phyloP scores from a whole-genome alignment of 78 protist genomes.

The Dictyostelium purpureum region DNA sequence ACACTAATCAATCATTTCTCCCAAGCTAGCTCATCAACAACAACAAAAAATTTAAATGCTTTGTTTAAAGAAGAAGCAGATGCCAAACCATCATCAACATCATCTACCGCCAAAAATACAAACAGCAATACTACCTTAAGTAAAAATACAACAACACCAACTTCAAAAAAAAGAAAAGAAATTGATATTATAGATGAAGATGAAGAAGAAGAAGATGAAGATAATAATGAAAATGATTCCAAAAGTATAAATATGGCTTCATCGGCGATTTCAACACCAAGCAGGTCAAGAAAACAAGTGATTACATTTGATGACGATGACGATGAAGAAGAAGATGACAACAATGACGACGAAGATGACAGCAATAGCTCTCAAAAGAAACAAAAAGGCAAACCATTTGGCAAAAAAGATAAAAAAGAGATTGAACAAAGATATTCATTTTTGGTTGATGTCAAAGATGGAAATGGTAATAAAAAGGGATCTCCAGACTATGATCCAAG shows the following conservation, averaged over 20 bases:
- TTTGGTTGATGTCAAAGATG: conserved; percentile 71
- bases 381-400: neutral
- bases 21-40: neutral
- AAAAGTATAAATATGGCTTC: neutral
- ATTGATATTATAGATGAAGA: neutral
- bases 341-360: conserved; percentile 1
- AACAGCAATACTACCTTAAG: neutral
- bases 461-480: conserved; percentile 7
- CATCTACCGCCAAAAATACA: neutral
- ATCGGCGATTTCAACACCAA: neutral
- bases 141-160: neutral
- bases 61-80: neutral
- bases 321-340: neutral
- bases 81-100: neutral
- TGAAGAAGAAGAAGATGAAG: neutral
- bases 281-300: neutral
- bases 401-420: conserved; percentile 20
- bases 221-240: neutral
- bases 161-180: conserved; percentile 12
- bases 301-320: neutral
- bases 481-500: conserved; percentile 81
- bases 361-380: conserved; percentile 1
- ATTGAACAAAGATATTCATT: conserved; percentile 31
- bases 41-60: neutral
- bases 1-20: neutral